Evolutionary conservation across 208 protist genomes (phyloP).

Genomic region (Herpetomonas samuelpessoai): DNA sequence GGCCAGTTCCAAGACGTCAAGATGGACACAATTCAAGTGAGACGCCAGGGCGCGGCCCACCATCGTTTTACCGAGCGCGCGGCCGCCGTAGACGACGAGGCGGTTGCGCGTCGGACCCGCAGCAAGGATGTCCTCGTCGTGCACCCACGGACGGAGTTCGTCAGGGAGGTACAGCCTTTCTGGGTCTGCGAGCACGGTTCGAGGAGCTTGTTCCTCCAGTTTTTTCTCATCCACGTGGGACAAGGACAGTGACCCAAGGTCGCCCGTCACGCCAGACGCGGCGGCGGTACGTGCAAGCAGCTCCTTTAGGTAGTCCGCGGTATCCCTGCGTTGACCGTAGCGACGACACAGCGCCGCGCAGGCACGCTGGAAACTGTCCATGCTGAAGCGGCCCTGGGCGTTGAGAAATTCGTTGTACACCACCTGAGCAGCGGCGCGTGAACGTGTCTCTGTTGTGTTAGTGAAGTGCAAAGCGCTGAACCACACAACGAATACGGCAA

Average conservation of each 20-base stretch:
- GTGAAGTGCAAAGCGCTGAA: conserved; percentile 61
- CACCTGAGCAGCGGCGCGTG: conserved; percentile 41
- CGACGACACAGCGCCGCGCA: conserved; percentile 46
- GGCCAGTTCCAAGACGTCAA: conserved; percentile 67
- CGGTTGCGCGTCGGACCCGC: conserved; percentile 40
- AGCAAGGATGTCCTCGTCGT: conserved; percentile 34
- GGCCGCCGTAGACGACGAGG: conserved; percentile 54
- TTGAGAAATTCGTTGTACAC: conserved; percentile 54
- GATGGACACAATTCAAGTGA: conserved; percentile 56
- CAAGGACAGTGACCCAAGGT: conserved; percentile 19
- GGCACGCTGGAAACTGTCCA: conserved; percentile 45
- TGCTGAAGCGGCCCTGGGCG: conserved; percentile 33
- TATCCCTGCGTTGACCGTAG: conserved; percentile 44
- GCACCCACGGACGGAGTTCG: conserved; percentile 46
- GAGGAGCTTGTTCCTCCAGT: conserved; percentile 14
- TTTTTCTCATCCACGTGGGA: conserved; percentile 25
- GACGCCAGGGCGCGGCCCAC: conserved; percentile 42
- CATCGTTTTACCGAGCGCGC: conserved; percentile 52
- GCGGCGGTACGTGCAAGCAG: conserved; percentile 30
- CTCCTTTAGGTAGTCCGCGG: conserved; percentile 44
- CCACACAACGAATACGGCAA: conserved; percentile 74
- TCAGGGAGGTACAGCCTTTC: conserved; percentile 60
- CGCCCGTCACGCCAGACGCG: conserved; percentile 7
- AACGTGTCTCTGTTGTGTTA: conserved; percentile 50
- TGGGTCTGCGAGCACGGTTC: conserved; percentile 39